Evolutionary conservation across 257 asterid genomes (phyloP), one percentile per base, ranked within the genome.

Genomic region (Schizonepeta tenuifolia): DNA sequence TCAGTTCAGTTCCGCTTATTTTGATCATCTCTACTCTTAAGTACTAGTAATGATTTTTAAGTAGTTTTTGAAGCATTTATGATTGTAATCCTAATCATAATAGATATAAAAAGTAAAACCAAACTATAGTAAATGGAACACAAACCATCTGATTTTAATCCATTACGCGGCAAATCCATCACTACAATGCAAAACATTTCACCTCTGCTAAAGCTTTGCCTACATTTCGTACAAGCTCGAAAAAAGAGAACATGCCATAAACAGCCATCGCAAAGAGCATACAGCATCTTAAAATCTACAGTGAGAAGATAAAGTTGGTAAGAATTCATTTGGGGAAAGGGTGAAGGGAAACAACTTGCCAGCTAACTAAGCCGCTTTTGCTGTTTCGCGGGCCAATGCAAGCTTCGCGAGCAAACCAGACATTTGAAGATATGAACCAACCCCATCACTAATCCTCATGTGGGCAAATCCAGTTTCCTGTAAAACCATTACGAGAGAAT

Each of bases 381-480:
- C 96, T 46, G 92, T 89, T 77, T 89, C 95, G 2, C 95, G 86
- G 67, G 77, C 97, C 70, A 88, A 1, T 15, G 96, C 82, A 44
- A 88, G 81, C 79, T 91, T 94, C 5, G 97, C 92, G 40, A 94
- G 83, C 73, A 94, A 75, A 70, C 99, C 99, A 36, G 96, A 94
- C 76, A 94, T 36, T 84, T 94, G 99, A 74, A 94, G 96, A 85
- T 94, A 94, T 1, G 97, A 89, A 75, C 97, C 97, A 7, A 91
- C 99, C 70, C 99, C 99, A 67, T 94, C 99, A 41, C 89, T 89
- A 70, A 91, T 91, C 86, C 97, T 91, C 99, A 91, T 91, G 86
- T 91, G 99, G 24, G 93, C 97, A 67, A 94, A 91, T 79, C 97
- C 97, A 78, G 97, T 89, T 81, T 94, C 97, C 98, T 93, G 81